A percentile compares a stretch with the other conserved stretches of the same genome.
phyloP scores from a whole-genome alignment of 2,329 filamentous ascomycete species.

The Xylariaceae sp. region DNA sequence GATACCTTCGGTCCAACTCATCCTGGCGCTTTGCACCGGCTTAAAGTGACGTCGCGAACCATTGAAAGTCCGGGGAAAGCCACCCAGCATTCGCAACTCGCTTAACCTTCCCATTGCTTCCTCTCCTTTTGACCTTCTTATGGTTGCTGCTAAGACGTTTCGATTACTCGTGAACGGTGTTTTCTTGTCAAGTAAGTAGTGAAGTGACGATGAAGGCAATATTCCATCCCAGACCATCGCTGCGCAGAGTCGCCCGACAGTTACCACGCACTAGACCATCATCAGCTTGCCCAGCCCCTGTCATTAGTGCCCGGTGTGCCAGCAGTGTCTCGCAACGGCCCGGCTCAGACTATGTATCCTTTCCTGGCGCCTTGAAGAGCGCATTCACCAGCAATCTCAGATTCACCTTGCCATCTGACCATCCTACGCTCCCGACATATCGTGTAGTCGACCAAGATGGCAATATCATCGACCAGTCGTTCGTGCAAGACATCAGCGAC shows the following conservation, averaged over 20 bases:
- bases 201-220: conserved; percentile 25
- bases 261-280: conserved; percentile 20
- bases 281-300: conserved; percentile 1
- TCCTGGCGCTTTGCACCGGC: conserved; percentile 29
- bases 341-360: conserved; percentile 56
- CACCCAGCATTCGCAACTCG: conserved; percentile 11
- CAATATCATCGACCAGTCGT: conserved; percentile 67
- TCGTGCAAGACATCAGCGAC: conserved; percentile 64
- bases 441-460: conserved; percentile 88
- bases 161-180: background rate
- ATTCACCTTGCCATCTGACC: conserved; percentile 69
- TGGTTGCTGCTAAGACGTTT: background rate
- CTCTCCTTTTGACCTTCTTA: background rate
- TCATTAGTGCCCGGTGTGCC: conserved; percentile 33
- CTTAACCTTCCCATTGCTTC: conserved; percentile 2
- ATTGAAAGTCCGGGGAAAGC: conserved; percentile 22
- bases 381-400: conserved; percentile 77
- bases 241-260: conserved; percentile 20
- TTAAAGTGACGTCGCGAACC: conserved; percentile 29
- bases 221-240: conserved; percentile 21
- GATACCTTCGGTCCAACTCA: conserved; percentile 18
- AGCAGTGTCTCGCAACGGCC: conserved; percentile 53
- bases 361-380: conserved; percentile 92
- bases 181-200: conserved; percentile 2
- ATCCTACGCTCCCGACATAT: conserved; percentile 80